Evolutionary conservation across 1,139 yeast species (phyloP), one percentile per base, ranked within the genome.

Genomic region (Scheffersomyces illinoinensis): DNA sequence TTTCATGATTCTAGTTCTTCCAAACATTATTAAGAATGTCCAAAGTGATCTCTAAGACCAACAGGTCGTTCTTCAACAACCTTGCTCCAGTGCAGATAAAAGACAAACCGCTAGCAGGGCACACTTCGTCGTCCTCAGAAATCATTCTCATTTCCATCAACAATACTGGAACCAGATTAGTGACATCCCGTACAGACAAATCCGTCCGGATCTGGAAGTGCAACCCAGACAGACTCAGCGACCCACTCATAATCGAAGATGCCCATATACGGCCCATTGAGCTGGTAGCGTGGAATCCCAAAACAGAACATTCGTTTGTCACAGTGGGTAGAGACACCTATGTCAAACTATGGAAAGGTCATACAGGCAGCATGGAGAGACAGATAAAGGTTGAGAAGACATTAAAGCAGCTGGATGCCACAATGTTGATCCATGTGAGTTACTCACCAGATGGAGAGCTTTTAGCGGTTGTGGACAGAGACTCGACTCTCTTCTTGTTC

Each of bases 221-320:
- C 53, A 54, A 62, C 2, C 72, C 68, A 26, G 81, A 75, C 24
- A 62, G 71, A 21, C 63, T 76, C 26, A 59, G 68, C 4, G 77
- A 76, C 5, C 76, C 82, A 0, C 71, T 77, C 19, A 71, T 76
- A 1, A 77, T 84, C 2, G 83, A 77, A 24, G 72, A 74, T 47
- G 77, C 86, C 1, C 88, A 84, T 61, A 75, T 73, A 1, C 76
- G 75, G 59, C 73, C 85, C 1, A 84, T 86, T 1, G 84, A 82
- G 54, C 69, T 81, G 18, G 64, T 90, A 2, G 70, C 85, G 1
- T 90, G 95, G 93, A 81, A 86, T 59, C 90, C 93, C 0, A 68
- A 68, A 18, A 77, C 81, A 54, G 85, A 84, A 24, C 76, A 75
- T 52, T 73, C 81, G 26, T 76, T 90, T 61, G 90, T 86, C 0